These are phyloP conservation scores for Bruguiera sexangula DNA, from an alignment of 345 rosid species.

Conservation along the genomic window DNA sequence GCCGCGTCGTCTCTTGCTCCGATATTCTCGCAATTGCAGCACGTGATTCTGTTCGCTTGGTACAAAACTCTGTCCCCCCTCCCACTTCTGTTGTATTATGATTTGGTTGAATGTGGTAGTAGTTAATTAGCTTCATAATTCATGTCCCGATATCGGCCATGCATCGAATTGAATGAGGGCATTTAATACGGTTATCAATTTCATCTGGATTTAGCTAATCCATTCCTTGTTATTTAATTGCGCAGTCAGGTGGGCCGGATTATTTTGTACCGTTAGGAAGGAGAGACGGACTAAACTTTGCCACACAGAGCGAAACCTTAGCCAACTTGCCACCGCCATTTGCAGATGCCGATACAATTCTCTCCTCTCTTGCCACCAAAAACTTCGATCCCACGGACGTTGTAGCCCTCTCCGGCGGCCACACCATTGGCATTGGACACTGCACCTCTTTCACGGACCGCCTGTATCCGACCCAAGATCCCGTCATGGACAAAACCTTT, in stretches of 20 bases:
- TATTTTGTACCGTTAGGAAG: conserved; percentile 69
- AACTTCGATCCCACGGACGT: conserved; percentile 57
- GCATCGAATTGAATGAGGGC: too few species aligned
- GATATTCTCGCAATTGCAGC: conserved; percentile 11
- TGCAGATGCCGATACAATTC: conserved; percentile 35
- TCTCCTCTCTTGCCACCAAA: conserved; percentile 42
- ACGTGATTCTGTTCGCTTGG: conserved; percentile 13
- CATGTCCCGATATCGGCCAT: too few species aligned
- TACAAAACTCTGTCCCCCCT: neutral
- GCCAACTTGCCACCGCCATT: conserved; percentile 58
- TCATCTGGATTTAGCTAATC: too few species aligned
- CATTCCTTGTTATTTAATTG: neutral
- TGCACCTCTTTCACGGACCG: conserved; percentile 55
- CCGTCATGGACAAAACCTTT: conserved; percentile 62
- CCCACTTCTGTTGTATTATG: neutral
- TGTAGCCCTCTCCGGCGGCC: conserved; percentile 91
- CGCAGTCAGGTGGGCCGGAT: conserved; percentile 78
- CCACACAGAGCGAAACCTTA: conserved; percentile 42
- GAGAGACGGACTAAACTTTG: conserved; percentile 60
- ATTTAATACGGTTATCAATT: too few species aligned
- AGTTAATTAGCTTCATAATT: too few species aligned
- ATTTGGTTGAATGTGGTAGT: too few species aligned
- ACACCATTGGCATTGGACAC: conserved; percentile 71
- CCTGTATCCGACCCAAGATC: conserved; percentile 76
- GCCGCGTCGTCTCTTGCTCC: conserved; percentile 17